Evolutionary conservation across 441 rosid species (phyloP), one percentile per base, ranked within the genome.

Genomic region (Melastoma candidum): DNA sequence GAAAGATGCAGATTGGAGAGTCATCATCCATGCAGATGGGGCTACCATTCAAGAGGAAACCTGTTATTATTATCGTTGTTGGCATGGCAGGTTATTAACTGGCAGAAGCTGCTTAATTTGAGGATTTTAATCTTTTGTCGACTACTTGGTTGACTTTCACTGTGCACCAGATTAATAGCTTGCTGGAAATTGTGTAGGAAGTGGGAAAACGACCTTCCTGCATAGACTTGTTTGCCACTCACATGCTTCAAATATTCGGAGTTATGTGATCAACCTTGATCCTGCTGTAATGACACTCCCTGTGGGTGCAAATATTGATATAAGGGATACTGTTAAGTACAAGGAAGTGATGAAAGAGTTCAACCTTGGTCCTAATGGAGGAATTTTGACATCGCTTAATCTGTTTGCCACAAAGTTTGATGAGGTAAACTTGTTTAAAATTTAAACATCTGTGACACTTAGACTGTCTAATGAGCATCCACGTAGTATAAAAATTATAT

Each of bases 291-390:
- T 88, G 95, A 78, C 92, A 45, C 92, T 92, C 45, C 97, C 98
- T 4, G 85, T 71, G 63, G 95, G 83, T 65, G 95, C 95, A 53
- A 92, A 92, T 68, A 92, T 92, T 54, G 98, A 92, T 65, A 84
- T 92, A 66, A 78, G 98, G 56, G 97, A 92, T 70, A 92, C 98
- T 1, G 85, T 92, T 51, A 76, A 80, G 57, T 88, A 92, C 58
- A 92, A 88, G 71, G 97, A 92, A 77, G 97, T 92, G 63, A 92
- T 85, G 98, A 88, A 81, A 69, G 87, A 92, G 75, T 92, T 76
- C 56, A 88, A 88, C 72, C 78, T 92, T 65, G 98, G 98, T 10
- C 98, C 98, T 56, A 92, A 88, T 63, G 98, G 98, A 29, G 98
- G 95, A 29, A 90, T 90, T 24, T 66, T 90, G 63, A 87, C 96